Conservation (phyloP, 257 asterid genomes). For the Solanum rostratum region DNA sequence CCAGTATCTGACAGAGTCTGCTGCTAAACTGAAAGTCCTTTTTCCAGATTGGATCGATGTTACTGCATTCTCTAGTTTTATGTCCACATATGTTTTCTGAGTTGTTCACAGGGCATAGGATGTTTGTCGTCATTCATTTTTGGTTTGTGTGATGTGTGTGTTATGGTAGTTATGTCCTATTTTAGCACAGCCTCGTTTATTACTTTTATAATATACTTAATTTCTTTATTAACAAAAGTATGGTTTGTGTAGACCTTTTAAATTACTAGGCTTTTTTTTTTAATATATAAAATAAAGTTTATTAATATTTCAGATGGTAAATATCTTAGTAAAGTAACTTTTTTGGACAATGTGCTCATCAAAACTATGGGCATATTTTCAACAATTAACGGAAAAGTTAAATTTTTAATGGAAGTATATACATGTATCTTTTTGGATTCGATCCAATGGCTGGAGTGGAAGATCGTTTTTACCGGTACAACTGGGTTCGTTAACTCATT, state of each 20-base stretch:
- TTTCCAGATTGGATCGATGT: constrained; percentile 91
- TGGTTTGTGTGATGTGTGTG: too few relatives aligned
- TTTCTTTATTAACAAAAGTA: neutral
- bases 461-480: too few relatives aligned
- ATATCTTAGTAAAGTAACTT: neutral
- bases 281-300: too few relatives aligned
- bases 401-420: neutral
- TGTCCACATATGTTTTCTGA: constrained; percentile 48
- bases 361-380: neutral
- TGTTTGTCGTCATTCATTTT: neutral
- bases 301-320: neutral
- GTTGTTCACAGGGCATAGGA: constrained; percentile 5
- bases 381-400: neutral
- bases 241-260: neutral
- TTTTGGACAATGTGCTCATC: neutral
- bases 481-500: too few relatives aligned
- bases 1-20: constrained; percentile 41
- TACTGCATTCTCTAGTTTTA: constrained; percentile 62
- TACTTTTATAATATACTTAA: neutral
- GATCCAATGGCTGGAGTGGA: too few relatives aligned
- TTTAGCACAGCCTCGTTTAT: neutral
- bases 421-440: neutral
- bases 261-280: neutral
- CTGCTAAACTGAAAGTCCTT: constrained; percentile 59
- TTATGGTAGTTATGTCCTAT: neutral